Conservation (phyloP, 345 rosid species). For the Citrus mangshanensis region DNA sequence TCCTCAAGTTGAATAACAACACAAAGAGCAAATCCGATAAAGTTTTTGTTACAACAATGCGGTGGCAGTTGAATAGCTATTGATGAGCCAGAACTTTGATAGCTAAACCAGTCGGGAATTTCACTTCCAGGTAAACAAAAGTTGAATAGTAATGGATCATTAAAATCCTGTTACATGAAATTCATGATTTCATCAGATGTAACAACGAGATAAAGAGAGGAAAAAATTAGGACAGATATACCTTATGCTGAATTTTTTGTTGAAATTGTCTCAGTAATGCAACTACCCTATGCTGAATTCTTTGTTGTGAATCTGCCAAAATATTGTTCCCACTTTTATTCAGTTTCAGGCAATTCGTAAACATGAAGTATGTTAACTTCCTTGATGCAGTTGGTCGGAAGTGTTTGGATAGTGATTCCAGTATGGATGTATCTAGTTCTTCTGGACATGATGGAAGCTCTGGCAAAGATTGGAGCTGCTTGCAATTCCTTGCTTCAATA, state of each 20-base stretch:
- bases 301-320: too few relatives aligned
- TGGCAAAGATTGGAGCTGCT: too few relatives aligned
- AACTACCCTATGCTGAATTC: too few relatives aligned
- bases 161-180: too few relatives aligned
- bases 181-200: too few relatives aligned
- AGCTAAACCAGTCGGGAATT: slow-evolving; percentile 7
- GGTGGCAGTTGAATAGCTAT: background rate
- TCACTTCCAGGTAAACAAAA: slow-evolving; percentile 12
- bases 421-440: background rate
- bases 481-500: background rate
- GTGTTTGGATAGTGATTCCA: background rate
- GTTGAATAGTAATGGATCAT: background rate
- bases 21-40: background rate
- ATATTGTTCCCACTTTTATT: background rate
- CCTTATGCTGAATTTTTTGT: too few relatives aligned
- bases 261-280: too few relatives aligned
- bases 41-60: background rate
- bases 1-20: background rate
- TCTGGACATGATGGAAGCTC: background rate
- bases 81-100: background rate
- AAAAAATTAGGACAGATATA: too few relatives aligned
- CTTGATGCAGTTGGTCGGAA: background rate
- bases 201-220: too few relatives aligned
- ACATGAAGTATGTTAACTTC: background rate
- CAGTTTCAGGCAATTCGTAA: background rate